Percentiles rank a stretch among this genome's conserved stretches.
phyloP scores from a whole-genome alignment of 1,139 yeast genomes.

The Suhomyces bribrorum region DNA sequence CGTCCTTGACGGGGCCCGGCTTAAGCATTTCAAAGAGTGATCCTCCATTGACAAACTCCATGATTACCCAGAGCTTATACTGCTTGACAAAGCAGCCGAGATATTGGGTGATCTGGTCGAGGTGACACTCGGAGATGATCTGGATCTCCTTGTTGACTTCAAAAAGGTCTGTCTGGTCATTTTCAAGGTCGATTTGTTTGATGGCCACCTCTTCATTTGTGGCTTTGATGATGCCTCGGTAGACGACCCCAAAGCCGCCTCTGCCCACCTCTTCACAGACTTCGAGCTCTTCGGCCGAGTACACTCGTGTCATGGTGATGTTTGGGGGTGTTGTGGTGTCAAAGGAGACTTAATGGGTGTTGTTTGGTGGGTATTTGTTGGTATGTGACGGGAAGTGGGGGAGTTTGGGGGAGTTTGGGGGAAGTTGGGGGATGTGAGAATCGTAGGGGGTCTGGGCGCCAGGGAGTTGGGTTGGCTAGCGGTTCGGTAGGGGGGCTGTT shows the following conservation, averaged over 20 bases:
- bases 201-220: slow-evolving; percentile 59
- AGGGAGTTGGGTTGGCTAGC: no score
- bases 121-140: slow-evolving; percentile 72
- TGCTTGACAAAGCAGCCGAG: slow-evolving; percentile 81
- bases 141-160: slow-evolving; percentile 82
- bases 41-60: slow-evolving; percentile 87
- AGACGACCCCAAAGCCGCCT: slow-evolving; percentile 89
- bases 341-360: no score
- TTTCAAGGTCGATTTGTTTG: slow-evolving; percentile 77
- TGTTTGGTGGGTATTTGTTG: no score
- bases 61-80: slow-evolving; percentile 79
- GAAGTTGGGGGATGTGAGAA: no score
- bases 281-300: slow-evolving; percentile 44
- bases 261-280: slow-evolving; percentile 79
- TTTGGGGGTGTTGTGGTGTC: not conserved
- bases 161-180: slow-evolving; percentile 69
- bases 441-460: no score
- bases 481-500: no score
- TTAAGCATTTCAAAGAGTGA: slow-evolving; percentile 66
- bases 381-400: no score
- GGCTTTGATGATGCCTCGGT: slow-evolving; percentile 62
- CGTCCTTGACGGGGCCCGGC: slow-evolving; percentile 58
- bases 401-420: no score
- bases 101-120: slow-evolving; percentile 69
- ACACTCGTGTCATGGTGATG: slow-evolving; percentile 20